These are phyloP conservation scores for Plenodomus lindquistii DNA, from an alignment of 2,329 filamentous ascomycete genomes.

Conservation along the genomic window DNA sequence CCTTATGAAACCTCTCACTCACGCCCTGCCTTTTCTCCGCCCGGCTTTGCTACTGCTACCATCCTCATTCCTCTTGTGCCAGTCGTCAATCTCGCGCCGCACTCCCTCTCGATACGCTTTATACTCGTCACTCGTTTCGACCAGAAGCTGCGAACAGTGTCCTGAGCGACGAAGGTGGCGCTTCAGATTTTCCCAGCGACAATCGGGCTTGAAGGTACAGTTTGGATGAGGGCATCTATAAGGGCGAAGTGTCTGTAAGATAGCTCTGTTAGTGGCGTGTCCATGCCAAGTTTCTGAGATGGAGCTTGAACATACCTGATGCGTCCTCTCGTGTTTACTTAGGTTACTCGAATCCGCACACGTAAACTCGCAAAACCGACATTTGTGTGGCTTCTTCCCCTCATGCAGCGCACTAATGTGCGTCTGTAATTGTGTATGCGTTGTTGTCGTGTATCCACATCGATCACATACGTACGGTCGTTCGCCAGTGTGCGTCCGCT, in stretches of 20 bases:
- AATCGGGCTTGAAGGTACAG: slow-evolving; percentile 45
- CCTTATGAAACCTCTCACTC: not conserved
- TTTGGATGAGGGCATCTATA: slow-evolving; percentile 43
- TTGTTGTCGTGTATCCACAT: slow-evolving; percentile 44
- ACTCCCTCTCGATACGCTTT: slow-evolving; percentile 40
- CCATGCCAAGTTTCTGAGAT: no score
- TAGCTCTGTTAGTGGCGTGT: not conserved
- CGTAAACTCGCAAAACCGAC: slow-evolving; percentile 44
- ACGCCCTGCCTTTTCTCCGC: slow-evolving; percentile 21
- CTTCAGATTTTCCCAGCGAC: slow-evolving; percentile 46
- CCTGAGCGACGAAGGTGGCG: slow-evolving; percentile 42
- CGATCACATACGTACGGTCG: slow-evolving; percentile 42
- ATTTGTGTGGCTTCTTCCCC: slow-evolving; percentile 44
- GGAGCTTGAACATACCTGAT: slow-evolving; percentile 39
- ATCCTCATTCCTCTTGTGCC: slow-evolving; percentile 35
- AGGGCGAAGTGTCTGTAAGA: slow-evolving; percentile 35
- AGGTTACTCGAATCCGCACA: slow-evolving; percentile 44
- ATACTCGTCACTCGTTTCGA: slow-evolving; percentile 39
- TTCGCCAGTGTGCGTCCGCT: slow-evolving; percentile 44
- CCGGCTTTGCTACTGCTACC: slow-evolving; percentile 20
- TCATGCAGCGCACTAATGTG: slow-evolving; percentile 44
- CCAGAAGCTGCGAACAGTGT: slow-evolving; percentile 41
- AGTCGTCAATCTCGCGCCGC: slow-evolving; percentile 38
- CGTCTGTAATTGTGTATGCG: slow-evolving; percentile 45
- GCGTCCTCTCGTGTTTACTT: slow-evolving; percentile 44